These are phyloP conservation scores for Penium margaritaceum DNA, from an alignment of 139 green algal genomes.

Conservation along the genomic window DNA sequence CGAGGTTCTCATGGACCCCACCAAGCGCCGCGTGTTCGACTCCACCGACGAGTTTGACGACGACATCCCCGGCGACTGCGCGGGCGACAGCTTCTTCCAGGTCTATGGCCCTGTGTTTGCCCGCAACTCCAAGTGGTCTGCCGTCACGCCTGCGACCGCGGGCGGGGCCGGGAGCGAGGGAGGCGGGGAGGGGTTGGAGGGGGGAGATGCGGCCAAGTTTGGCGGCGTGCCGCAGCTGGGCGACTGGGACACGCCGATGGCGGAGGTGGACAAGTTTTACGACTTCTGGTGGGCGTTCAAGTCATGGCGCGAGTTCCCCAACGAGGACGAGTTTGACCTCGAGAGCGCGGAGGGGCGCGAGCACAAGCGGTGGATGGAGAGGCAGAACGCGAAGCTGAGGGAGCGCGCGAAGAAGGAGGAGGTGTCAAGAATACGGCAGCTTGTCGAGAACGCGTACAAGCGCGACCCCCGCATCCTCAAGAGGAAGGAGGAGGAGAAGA, in stretches of 20 bases:
- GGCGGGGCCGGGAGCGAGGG: constrained; percentile 17
- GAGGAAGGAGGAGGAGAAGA: constrained; percentile 66
- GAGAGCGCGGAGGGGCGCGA: constrained; percentile 72
- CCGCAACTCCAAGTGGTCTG: constrained; percentile 76
- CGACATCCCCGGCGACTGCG: constrained; percentile 67
- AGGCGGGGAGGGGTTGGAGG: no score
- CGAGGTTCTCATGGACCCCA: constrained; percentile 68
- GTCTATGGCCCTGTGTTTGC: constrained; percentile 75
- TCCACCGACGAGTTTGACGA: constrained; percentile 91
- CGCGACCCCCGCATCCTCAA: constrained; percentile 40
- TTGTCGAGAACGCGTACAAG: constrained; percentile 78
- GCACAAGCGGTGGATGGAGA: constrained; percentile 82
- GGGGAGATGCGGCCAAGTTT: no score
- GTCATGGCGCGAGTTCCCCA: constrained; percentile 90
- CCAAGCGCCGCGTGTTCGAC: constrained; percentile 79
- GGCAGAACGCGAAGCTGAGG: constrained; percentile 83
- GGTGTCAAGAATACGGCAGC: constrained; percentile 65
- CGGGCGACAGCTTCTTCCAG: constrained; percentile 77
- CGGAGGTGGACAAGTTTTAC: constrained; percentile 77
- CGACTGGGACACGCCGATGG: constrained; percentile 21
- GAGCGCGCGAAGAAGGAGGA: constrained; percentile 93
- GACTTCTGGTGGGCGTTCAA: constrained; percentile 89
- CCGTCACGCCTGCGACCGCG: constrained; percentile 45
- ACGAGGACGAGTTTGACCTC: constrained; percentile 88
- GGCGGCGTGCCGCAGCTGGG: constrained; percentile 24